Evolutionary conservation across 768 basidiomycete genomes (phyloP).

Genomic region (Mycena chlorophos): DNA sequence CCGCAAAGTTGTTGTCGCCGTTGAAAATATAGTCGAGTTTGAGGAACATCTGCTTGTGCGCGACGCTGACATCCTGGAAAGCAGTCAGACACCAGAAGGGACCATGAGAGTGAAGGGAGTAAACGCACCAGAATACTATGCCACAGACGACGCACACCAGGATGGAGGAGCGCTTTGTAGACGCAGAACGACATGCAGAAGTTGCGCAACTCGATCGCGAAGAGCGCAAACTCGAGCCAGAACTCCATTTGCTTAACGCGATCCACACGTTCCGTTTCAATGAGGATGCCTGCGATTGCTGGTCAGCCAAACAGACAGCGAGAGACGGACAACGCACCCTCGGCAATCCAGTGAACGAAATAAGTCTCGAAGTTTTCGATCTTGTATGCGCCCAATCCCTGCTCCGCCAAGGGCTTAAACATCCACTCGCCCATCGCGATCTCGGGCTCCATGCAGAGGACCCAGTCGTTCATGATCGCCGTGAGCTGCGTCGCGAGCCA

Average conservation of each 20-base stretch:
- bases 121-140: slow-evolving; percentile 36
- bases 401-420: neutral
- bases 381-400: slow-evolving; percentile 17
- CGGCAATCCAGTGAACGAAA: slow-evolving; percentile 40
- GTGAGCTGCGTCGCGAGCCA: slow-evolving; percentile 51
- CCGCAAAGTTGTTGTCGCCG: slow-evolving; percentile 27
- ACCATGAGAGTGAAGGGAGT: neutral
- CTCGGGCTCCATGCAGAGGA: slow-evolving; percentile 42
- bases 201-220: slow-evolving; percentile 42
- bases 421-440: slow-evolving; percentile 44
- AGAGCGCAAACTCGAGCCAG: slow-evolving; percentile 47
- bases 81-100: neutral
- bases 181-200: slow-evolving; percentile 45
- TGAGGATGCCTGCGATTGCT: too few relatives aligned
- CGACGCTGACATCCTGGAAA: slow-evolving; percentile 24
- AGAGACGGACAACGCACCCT: too few relatives aligned
- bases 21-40: slow-evolving; percentile 33
- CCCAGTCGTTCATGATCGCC: slow-evolving; percentile 36
- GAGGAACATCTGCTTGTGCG: slow-evolving; percentile 32
- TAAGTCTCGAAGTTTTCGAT: slow-evolving; percentile 32
- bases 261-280: slow-evolving; percentile 14
- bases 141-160: slow-evolving; percentile 38
- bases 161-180: slow-evolving; percentile 41
- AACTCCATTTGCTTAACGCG: slow-evolving; percentile 37
- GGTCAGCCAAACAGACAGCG: too few relatives aligned